These are phyloP conservation scores for Penstemon eatonii DNA, from an alignment of 257 asterid species.

Conservation along the genomic window DNA sequence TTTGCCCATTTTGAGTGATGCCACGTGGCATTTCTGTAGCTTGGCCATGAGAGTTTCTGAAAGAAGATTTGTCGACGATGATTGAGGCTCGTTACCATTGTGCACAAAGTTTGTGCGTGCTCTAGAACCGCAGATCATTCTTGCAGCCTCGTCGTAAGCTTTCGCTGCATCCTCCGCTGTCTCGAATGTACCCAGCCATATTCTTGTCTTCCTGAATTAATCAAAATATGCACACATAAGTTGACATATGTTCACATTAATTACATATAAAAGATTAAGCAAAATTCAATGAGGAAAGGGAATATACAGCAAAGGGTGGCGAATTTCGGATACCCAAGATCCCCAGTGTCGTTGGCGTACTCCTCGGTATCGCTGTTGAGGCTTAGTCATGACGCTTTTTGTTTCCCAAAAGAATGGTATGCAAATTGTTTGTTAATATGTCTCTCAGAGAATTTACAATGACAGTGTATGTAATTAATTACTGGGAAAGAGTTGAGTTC, in stretches of 20 bases:
- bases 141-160: constrained; percentile 89
- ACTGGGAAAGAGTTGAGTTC: constrained; percentile 1
- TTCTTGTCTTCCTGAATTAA: constrained; percentile 70
- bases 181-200: constrained; percentile 95
- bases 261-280: not conserved
- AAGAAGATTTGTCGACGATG: constrained; percentile 56
- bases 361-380: constrained; percentile 78
- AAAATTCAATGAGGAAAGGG: not conserved
- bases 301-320: constrained; percentile 80
- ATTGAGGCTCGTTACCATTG: constrained; percentile 51
- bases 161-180: constrained; percentile 91
- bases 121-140: constrained; percentile 77
- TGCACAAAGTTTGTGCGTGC: constrained; percentile 78
- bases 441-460: constrained; percentile 4
- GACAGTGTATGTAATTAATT: not conserved
- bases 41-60: constrained; percentile 75
- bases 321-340: constrained; percentile 97
- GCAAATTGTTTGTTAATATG: constrained; percentile 27
- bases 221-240: not conserved
- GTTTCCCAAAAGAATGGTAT: too few species aligned
- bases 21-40: constrained; percentile 72
- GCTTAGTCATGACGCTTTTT: constrained; percentile 52
- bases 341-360: constrained; percentile 99
- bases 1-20: constrained; percentile 56
- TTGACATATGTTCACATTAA: not conserved